These are phyloP conservation scores for Ogataea chonburiensis DNA, from an alignment of 805 yeast species.

Conservation along the genomic window DNA sequence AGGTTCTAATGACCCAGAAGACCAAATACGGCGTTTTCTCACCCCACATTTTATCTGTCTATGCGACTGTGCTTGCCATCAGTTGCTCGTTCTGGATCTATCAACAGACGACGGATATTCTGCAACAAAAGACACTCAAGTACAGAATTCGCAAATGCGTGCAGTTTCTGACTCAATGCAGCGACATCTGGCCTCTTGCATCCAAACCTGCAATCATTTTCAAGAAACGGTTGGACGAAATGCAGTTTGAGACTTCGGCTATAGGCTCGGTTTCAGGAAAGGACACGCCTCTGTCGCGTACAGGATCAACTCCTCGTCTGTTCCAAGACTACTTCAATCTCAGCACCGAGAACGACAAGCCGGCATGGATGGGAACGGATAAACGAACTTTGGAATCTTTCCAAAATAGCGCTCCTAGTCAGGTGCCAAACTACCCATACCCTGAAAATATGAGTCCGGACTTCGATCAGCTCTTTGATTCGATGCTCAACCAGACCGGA, in stretches of 20 bases:
- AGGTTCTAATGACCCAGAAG: slow-evolving; percentile 31
- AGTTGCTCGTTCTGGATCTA: slow-evolving; percentile 36
- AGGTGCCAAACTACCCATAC: not conserved
- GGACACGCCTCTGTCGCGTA: not conserved
- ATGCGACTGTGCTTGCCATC: slow-evolving; percentile 44
- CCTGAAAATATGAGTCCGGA: slow-evolving; percentile 7
- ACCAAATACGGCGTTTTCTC: slow-evolving; percentile 41
- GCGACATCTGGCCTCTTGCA: slow-evolving; percentile 13
- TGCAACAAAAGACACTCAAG: slow-evolving; percentile 2
- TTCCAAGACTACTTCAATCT: not conserved
- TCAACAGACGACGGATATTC: not conserved
- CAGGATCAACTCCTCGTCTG: not conserved
- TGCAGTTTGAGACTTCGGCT: slow-evolving; percentile 1
- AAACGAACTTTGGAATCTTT: too few species aligned
- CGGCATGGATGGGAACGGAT: not conserved
- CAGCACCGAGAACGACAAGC: not conserved
- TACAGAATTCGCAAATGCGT: slow-evolving; percentile 5
- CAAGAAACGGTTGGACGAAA: slow-evolving; percentile 7
- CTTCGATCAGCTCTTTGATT: slow-evolving; percentile 12
- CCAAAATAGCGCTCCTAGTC: too few species aligned
- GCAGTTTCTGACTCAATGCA: slow-evolving; percentile 9
- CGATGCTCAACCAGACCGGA: slow-evolving; percentile 7
- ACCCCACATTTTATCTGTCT: slow-evolving; percentile 45
- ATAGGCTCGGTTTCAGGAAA: not conserved
- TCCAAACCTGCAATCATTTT: slow-evolving; percentile 13